Base-by-base conservation (phyloP, 768 basidiomycete genomes). In the Xanthoconium stramineum region DNA sequence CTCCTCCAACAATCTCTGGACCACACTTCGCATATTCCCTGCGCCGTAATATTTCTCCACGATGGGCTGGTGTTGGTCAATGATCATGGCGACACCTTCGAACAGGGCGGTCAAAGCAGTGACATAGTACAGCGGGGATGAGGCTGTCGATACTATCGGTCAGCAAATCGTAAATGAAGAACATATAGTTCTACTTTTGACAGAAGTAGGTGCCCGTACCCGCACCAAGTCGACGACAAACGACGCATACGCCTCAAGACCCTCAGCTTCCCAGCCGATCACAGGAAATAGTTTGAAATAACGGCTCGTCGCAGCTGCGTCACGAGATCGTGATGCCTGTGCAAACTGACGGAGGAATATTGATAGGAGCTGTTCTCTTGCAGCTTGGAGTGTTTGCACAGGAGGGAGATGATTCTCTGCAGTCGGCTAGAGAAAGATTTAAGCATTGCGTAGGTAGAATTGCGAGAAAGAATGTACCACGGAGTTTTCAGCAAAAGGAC, bases 211-310 rank as follows among this genome's bases (percentile, higher is more conserved):
- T 12, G 86, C 79, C 58, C 91, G 80, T 3, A 87, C 83, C 55
- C 88, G 83, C 46, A 98, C 93, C 45, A 97, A 80, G 62, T 93
- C 89, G 10, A 94, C 87, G 8, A 99, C 93, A 70, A 98, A 99
- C 12, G 85, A 82, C 0, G 94, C 90, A 74, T 99, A 99, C 0
- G 88, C 89, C 58, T 94, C 85, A 28, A 99, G 78, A 1, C 97
- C 97, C 71, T 96, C 91, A 11, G 78, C 75, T 71, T 98, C 94
- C 82, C 93, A 97, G 7, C 93, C 94, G 50, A 99, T 94, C 4
- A 86, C 86, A 5, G 97, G 97, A 71, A 98, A 99, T 3, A 99
- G 78, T 70, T 98, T 94, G 80, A 99, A 99, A 74, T 91, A 98
- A 13, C 97, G 85, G 63, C 87, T 94, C 2, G 91, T 94, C 1